phyloP scores from a whole-genome alignment of 129 eudicot genomes.

The Helichrysum umbraculigerum region DNA sequence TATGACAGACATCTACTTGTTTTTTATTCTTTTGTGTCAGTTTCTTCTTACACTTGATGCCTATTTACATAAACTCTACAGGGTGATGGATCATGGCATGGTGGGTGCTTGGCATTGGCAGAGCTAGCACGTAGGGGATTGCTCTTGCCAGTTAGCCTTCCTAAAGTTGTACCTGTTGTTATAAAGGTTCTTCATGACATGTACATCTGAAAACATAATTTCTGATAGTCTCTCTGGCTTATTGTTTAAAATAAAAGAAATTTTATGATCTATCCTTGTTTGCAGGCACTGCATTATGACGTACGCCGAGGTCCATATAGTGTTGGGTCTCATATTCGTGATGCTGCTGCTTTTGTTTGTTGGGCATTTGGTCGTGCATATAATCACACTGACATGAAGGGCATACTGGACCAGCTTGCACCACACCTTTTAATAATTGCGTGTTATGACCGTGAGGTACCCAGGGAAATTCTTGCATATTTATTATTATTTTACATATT shows the following conservation, averaged over 20 bases:
- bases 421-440: constrained; percentile 88
- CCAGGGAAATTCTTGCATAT: constrained; percentile 9
- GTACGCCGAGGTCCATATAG: constrained; percentile 98
- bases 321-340: constrained; percentile 98
- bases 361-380: constrained; percentile 99
- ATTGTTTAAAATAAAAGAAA: not conserved
- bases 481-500: not conserved
- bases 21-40: constrained; percentile 19
- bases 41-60: not conserved
- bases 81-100: constrained; percentile 99
- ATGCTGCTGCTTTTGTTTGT: constrained; percentile 99
- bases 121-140: constrained; percentile 99
- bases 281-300: constrained; percentile 92
- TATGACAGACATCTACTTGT: constrained; percentile 34
- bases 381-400: constrained; percentile 83
- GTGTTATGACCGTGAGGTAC: constrained; percentile 99
- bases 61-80: constrained; percentile 29
- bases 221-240: constrained; percentile 10
- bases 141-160: constrained; percentile 88
- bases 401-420: constrained; percentile 76
- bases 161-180: constrained; percentile 94
- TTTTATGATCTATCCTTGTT: not conserved
- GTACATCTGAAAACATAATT: constrained; percentile 2
- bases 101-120: constrained; percentile 98
- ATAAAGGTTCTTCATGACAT: constrained; percentile 55